Evolutionary conservation across 108 stramenopile genomes (phyloP), one percentile per base, ranked within the genome.

Genomic region (Discostella pseudostelligera): DNA sequence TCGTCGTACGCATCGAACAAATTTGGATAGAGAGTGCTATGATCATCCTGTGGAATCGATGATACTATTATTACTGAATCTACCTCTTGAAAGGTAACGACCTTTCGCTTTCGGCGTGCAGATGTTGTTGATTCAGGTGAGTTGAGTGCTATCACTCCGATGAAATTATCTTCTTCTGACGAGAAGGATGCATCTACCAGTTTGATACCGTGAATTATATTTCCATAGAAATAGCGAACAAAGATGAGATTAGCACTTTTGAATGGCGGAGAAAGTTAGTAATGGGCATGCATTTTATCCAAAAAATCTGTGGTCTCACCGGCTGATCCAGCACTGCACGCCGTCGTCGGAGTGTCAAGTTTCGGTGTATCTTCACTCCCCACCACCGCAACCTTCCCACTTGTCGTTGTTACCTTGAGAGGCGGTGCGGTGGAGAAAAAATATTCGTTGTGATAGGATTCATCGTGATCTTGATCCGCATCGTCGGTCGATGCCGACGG

Each of bases 81-180:
- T 4, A 32, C 3, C 32, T 32, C 32, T 32, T 32, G 32, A 32
- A 32, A 32, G 32, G 32, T 32, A 32, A 32, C 32, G 32, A 32
- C 32, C 5, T 32, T 32, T 32, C 32, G 32, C 9, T 39, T 39
- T n/a, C 12, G 4, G 42, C 6, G 10, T 7, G n/a, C 2, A 43
- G 14, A 16, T 8, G 14, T 43, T 11, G 9, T 43, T 4, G 42
- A 43, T 43, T 43, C 14, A 1, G 42, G 42, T 8, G 14, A n/a
- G 14, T 3, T 2, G 9, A 43, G 14, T 11, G 42, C 42, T 2
- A 43, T n/a, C 9, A n/a, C 42, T 4, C 42, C 42, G 42, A 43
- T n/a, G 42, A 43, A 43, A 12, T 43, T n/a, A 43, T 43, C 42
- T n/a, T 43, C 42, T n/a, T 43, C 42, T 43, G 42, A 43, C 4